Evolutionary conservation across 1,284 basidiomycete species (phyloP), one percentile per base, ranked within the genome.

Genomic region (Hypsizygus ulmarius): DNA sequence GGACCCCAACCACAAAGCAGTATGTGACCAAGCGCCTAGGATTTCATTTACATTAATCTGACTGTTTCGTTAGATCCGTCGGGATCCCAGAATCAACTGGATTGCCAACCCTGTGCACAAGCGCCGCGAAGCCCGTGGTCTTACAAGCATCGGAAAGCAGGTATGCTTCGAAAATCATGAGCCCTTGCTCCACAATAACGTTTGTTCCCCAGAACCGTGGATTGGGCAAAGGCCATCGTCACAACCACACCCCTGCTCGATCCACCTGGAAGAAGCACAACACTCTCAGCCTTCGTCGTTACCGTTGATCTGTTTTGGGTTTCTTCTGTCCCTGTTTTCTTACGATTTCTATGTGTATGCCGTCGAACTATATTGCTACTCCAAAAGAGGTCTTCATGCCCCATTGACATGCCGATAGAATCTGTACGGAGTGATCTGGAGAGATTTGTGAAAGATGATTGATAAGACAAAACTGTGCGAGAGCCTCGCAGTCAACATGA

Each of bases 31-130:
- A 7, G 21, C 21, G 21, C 21, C 21, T 37, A n/a, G 38, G 34
- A 18, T 36, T 27, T 30, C 10, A n/a, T 28, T 42, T 43, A 4
- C 32, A 39, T 35, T 12, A 19, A 41, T 21, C 27, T 39, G 19
- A 29, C 49, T 52, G 39, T 3, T 49, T 44, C 11, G 45, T 25
- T 56, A 90, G 87, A 87, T 97, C 73, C 91, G 93, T 58, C 90
- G 94, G 56, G 96, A 99, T 68, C 75, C 96, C 56, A 83, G 93
- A 63, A 97, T 99, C 80, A 98, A 93, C 87, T 98, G 95, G 96
- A 99, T 99, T 75, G 79, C 81, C 67, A 94, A 96, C 73, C 89
- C 96, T 19, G 96, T 99, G 48, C 97, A 99, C 89, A 99, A 98
- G 79, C 93, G 89, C 69, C 88, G 97, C 67, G 97, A 99, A 75